These are phyloP conservation scores for Colletotrichum eleusines DNA, from an alignment of 2,329 filamentous ascomycete genomes.

Conservation along the genomic window DNA sequence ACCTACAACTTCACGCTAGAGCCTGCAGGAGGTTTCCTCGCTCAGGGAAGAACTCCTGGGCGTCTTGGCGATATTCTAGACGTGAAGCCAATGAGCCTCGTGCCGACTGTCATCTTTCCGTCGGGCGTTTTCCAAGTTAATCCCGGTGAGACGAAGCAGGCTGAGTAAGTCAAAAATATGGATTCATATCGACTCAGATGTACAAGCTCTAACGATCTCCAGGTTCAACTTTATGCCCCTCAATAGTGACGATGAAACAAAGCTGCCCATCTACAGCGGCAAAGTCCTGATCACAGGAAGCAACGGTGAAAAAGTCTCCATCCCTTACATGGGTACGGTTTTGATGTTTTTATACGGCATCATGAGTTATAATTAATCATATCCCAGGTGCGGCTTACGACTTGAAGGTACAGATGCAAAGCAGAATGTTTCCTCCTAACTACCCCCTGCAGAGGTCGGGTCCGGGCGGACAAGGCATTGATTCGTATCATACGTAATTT, in stretches of 20 bases:
- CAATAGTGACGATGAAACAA: conserved; percentile 44
- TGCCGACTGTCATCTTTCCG: conserved; percentile 13
- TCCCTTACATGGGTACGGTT: conserved; percentile 50
- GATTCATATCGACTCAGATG: fast-evolving
- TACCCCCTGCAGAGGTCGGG: conserved; percentile 33
- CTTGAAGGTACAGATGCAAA: conserved; percentile 28
- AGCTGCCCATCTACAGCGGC: conserved; percentile 52
- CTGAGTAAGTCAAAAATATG: conserved; percentile 1
- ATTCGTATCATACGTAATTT: conserved; percentile 21
- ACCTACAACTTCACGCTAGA: conserved; percentile 50
- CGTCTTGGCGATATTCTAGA: conserved; percentile 31
- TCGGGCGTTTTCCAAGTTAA: conserved; percentile 19
- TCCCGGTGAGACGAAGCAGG: conserved; percentile 30
- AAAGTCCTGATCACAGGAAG: conserved; percentile 49
- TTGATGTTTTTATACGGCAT: fast-evolving
- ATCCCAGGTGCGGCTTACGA: conserved; percentile 32
- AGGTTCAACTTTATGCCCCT: conserved; percentile 48
- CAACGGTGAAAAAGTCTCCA: conserved; percentile 49
- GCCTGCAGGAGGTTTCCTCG: conserved; percentile 53
- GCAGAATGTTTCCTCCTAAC: conserved; percentile 25
- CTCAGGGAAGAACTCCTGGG: conserved; percentile 43
- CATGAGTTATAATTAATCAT: background rate
- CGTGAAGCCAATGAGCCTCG: conserved; percentile 18
- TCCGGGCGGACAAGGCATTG: conserved; percentile 19
- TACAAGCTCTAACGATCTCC: background rate